Conservation (phyloP, 1,139 yeast genomes). For the Geotrichum carabidarum region DNA sequence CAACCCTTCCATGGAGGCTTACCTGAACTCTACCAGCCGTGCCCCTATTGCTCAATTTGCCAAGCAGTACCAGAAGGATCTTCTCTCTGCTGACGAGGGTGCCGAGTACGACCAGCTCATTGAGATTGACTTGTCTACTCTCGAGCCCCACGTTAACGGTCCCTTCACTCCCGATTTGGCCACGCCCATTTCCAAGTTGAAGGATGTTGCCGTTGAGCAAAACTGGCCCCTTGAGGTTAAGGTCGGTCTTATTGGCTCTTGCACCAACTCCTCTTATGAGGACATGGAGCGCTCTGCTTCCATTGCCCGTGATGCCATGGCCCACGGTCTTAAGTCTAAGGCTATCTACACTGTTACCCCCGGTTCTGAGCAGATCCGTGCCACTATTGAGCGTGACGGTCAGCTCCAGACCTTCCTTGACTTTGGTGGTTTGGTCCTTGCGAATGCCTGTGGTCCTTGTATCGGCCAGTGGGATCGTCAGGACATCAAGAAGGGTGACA, state of each 20-base stretch:
- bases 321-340: conserved; percentile 88
- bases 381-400: conserved; percentile 97
- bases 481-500: conserved; percentile 95
- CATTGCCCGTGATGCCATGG: conserved; percentile 82
- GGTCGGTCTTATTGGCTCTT: conserved; percentile 97
- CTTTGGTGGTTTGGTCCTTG: conserved; percentile 91
- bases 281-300: conserved; percentile 98
- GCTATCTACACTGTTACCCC: conserved; percentile 91
- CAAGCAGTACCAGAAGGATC: conserved; percentile 63
- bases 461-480: conserved; percentile 99
- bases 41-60: conserved; percentile 79
- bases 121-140: conserved; percentile 89
- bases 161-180: conserved; percentile 99
- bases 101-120: conserved; percentile 93
- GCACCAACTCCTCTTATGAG: conserved; percentile 98
- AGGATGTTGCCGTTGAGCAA: conserved; percentile 78
- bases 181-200: conserved; percentile 90
- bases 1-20: conserved; percentile 85
- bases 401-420: conserved; percentile 83
- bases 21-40: conserved; percentile 86
- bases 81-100: conserved; percentile 87
- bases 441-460: conserved; percentile 99
- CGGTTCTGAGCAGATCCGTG: conserved; percentile 98
- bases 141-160: conserved; percentile 97
- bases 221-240: conserved; percentile 93